Evolutionary conservation across 1,284 basidiomycete genomes (phyloP).

Genomic region (Malassezia psittaci): DNA sequence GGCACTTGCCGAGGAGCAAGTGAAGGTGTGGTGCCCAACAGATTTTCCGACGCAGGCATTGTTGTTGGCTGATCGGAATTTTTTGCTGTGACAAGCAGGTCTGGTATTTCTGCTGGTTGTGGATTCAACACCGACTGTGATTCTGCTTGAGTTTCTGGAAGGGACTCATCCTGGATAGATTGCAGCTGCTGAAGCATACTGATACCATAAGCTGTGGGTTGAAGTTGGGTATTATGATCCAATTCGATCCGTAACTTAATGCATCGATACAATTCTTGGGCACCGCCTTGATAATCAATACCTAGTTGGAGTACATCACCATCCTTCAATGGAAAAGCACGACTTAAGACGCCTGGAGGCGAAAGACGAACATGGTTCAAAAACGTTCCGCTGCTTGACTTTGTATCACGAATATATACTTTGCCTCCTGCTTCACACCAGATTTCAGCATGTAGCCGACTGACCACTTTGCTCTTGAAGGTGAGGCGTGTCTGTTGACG

Average conservation of each 20-base stretch:
- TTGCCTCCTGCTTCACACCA: constrained; percentile 61
- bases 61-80: not conserved
- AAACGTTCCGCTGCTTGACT: constrained; percentile 83
- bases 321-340: constrained; percentile 72
- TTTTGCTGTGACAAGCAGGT: not conserved
- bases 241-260: constrained; percentile 90
- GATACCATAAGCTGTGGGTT: constrained; percentile 83
- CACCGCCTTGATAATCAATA: constrained; percentile 94
- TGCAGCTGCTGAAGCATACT: constrained; percentile 71
- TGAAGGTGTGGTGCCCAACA: not conserved
- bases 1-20: not conserved
- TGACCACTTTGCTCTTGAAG: constrained; percentile 93
- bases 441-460: constrained; percentile 83
- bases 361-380: constrained; percentile 85
- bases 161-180: constrained; percentile 52
- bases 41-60: not conserved
- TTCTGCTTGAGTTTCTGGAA: not conserved
- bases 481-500: constrained; percentile 54
- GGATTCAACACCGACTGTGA: constrained; percentile 3
- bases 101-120: not conserved
- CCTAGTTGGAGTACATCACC: constrained; percentile 92
- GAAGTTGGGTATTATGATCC: constrained; percentile 71
- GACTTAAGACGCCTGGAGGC: constrained; percentile 64
- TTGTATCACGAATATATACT: constrained; percentile 86
- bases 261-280: constrained; percentile 93